Evolutionary conservation across 1,284 basidiomycete genomes (phyloP).

Genomic region (Xanthoconium separans): DNA sequence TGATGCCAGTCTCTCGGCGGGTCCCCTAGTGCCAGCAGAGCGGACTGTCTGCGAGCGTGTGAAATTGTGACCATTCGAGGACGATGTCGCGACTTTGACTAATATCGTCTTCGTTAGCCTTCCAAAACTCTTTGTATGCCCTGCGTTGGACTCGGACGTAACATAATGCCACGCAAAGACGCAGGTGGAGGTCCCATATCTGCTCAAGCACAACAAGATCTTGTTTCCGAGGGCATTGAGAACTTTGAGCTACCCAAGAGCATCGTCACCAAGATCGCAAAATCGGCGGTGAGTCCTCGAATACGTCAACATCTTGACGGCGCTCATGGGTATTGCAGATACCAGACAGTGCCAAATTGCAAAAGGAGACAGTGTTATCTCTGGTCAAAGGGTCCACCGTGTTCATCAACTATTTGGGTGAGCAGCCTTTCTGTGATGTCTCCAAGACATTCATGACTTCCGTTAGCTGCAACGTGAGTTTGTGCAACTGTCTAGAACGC

Average conservation of each 20-base stretch:
- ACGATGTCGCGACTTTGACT: no score
- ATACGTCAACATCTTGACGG: neutral
- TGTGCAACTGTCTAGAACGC: neutral
- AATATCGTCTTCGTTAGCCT: no score
- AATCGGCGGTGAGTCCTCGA: constrained; percentile 55
- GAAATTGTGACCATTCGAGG: no score
- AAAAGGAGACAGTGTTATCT: constrained; percentile 83
- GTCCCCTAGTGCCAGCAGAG: no score
- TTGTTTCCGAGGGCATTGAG: constrained; percentile 77
- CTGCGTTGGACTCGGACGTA: neutral
- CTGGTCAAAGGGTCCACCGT: constrained; percentile 85
- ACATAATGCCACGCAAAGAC: constrained; percentile 63
- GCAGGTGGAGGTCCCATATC: constrained; percentile 48
- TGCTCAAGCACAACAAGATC: constrained; percentile 73
- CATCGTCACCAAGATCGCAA: constrained; percentile 80
- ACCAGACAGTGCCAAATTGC: constrained; percentile 81
- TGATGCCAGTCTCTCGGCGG: no score
- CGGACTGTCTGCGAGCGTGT: no score
- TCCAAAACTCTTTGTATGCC: no score
- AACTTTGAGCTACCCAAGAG: constrained; percentile 85
- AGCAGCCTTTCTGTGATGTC: constrained; percentile 29
- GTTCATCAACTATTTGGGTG: constrained; percentile 89
- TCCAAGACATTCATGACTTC: neutral
- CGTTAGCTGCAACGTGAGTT: constrained; percentile 66
- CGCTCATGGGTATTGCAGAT: constrained; percentile 46